phyloP scores from a whole-genome alignment of 306 rosid species.

The Corylus americana region DNA sequence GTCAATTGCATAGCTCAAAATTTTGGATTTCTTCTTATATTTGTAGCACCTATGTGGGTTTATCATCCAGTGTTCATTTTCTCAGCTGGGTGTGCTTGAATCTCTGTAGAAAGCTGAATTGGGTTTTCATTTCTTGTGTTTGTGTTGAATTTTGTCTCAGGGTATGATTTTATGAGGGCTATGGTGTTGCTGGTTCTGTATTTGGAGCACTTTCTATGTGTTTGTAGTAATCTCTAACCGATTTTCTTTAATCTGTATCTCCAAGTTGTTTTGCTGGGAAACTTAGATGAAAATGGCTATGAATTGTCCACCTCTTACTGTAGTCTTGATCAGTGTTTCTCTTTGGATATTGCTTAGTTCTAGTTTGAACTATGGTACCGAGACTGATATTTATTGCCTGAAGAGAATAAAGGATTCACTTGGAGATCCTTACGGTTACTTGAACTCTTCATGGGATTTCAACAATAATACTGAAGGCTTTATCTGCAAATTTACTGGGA shows the following conservation, averaged over 20 bases:
- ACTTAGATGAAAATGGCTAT: conserved; percentile 37
- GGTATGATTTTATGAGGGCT: conserved; percentile 1
- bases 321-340: conserved; percentile 27
- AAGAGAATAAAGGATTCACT: conserved; percentile 36
- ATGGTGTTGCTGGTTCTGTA: conserved; percentile 11
- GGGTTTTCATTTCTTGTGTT: conserved; percentile 3
- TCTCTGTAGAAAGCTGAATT: not conserved
- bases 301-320: conserved; percentile 26
- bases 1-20: conserved; percentile 15
- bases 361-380: conserved; percentile 46
- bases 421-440: conserved; percentile 52
- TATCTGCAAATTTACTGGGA: conserved; percentile 67
- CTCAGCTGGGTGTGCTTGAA: not conserved
- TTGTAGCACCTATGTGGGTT: not conserved
- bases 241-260: not conserved
- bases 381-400: conserved; percentile 64
- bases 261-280: conserved; percentile 5
- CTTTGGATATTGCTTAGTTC: conserved; percentile 48
- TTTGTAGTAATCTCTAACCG: not conserved
- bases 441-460: conserved; percentile 67
- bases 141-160: conserved; percentile 9
- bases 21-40: not conserved
- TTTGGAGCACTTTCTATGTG: conserved; percentile 12
- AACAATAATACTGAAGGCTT: conserved; percentile 60
- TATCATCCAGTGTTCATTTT: not conserved